Conservation (phyloP, 1,284 basidiomycete species). For the Gomphus sp. region DNA sequence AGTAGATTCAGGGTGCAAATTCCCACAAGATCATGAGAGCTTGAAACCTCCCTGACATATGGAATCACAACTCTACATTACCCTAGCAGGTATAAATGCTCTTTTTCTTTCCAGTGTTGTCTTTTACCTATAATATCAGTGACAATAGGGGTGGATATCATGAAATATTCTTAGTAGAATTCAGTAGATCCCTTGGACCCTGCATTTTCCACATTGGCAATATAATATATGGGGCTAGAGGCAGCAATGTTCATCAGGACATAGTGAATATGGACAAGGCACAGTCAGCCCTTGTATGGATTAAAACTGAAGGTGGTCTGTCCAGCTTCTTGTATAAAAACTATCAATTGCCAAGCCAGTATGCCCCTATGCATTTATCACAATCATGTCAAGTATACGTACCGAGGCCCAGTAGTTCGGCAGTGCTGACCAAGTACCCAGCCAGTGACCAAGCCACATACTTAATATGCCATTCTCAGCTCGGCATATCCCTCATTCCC, state of each 20-base stretch:
- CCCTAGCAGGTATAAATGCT: neutral
- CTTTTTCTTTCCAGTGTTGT: neutral
- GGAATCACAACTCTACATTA: conserved; percentile 73
- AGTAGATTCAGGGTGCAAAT: conserved; percentile 37
- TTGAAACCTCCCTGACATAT: conserved; percentile 65
- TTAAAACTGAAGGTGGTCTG: conserved; percentile 62
- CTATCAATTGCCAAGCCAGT: conserved; percentile 46
- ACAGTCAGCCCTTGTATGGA: conserved; percentile 49
- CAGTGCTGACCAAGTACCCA: too few relatives aligned
- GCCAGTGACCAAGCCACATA: too few relatives aligned
- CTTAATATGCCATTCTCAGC: too few relatives aligned
- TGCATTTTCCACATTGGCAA: conserved; percentile 61
- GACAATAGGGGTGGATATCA: conserved; percentile 49
- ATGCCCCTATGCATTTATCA: neutral
- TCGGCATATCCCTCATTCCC: too few relatives aligned
- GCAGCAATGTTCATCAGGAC: conserved; percentile 45
- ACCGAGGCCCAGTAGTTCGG: too few relatives aligned
- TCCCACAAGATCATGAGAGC: conserved; percentile 62
- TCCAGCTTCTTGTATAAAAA: conserved; percentile 68
- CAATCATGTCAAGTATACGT: too few relatives aligned
- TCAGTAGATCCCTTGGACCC: conserved; percentile 56
- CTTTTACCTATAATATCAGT: conserved; percentile 37
- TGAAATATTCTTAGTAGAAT: conserved; percentile 58
- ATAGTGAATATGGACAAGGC: conserved; percentile 54
- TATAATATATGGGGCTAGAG: conserved; percentile 55